Conservation (phyloP, 2,329 filamentous ascomycete genomes). For the Fusarium nanum region DNA sequence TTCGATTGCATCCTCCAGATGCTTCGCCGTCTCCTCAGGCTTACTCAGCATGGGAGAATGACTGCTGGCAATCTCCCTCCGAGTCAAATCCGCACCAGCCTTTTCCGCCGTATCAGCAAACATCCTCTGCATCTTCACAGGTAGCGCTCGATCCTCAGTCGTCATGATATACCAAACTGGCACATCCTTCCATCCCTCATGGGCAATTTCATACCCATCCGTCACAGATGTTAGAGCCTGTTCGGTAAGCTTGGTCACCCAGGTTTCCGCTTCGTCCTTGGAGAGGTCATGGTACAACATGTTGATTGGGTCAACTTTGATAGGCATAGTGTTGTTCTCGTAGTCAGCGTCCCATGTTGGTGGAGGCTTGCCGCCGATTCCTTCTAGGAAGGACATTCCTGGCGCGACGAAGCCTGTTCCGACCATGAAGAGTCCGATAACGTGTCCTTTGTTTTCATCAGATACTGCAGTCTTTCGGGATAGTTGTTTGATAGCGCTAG, state of each 20-base stretch:
- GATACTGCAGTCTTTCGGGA: constrained; percentile 28
- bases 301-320: constrained; percentile 53
- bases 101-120: constrained; percentile 54
- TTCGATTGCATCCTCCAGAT: constrained; percentile 49
- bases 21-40: constrained; percentile 53
- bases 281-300: constrained; percentile 65
- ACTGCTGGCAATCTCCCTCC: constrained; percentile 57
- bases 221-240: constrained; percentile 59
- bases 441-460: constrained; percentile 47
- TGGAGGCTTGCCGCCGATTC: constrained; percentile 55
- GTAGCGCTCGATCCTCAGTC: constrained; percentile 55
- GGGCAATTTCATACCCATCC: constrained; percentile 57
- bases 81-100: constrained; percentile 51
- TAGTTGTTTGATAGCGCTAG: constrained; percentile 59
- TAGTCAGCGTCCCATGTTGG: constrained; percentile 55
- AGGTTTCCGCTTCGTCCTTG: constrained; percentile 55
- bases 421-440: constrained; percentile 59
- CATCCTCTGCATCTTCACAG: constrained; percentile 54
- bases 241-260: constrained; percentile 54
- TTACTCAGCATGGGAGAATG: constrained; percentile 63
- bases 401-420: constrained; percentile 57
- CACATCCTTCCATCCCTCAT: constrained; percentile 61
- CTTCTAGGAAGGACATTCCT: constrained; percentile 56
- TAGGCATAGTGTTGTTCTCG: constrained; percentile 55
- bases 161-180: constrained; percentile 61